Evolutionary conservation across 2,329 filamentous ascomycete genomes (phyloP).

Genomic region (Scedosporium aurantiacum): DNA sequence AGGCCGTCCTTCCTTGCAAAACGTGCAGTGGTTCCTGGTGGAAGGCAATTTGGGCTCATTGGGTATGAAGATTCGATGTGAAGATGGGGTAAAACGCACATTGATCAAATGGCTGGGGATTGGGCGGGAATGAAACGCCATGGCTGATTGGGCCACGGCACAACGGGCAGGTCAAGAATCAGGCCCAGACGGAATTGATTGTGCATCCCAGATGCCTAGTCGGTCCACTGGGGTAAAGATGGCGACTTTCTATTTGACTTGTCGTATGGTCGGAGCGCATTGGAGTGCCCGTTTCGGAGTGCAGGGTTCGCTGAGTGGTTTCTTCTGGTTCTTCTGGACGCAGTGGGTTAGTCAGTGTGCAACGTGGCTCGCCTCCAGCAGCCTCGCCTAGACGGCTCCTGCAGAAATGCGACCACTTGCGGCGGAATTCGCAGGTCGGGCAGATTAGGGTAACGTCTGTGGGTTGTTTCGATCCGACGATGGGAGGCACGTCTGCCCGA

Average conservation of each 20-base stretch:
- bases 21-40: neutral
- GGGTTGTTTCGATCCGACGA: neutral
- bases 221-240: neutral
- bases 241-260: neutral
- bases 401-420: slow-evolving; percentile 4
- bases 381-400: neutral
- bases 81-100: neutral
- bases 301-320: neutral
- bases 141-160: neutral
- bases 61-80: neutral
- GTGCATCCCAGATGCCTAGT: neutral
- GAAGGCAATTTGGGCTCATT: neutral
- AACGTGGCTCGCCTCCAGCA: slow-evolving; percentile 6
- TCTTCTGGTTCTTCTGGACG: neutral
- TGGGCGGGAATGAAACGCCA: neutral
- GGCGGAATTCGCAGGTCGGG: neutral
- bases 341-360: slow-evolving; percentile 1
- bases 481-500: neutral
- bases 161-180: neutral
- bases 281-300: neutral
- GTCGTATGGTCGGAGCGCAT: neutral
- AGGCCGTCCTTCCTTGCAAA: neutral
- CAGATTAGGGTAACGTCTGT: neutral
- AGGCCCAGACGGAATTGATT: neutral
- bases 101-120: neutral